Conservation (phyloP, 2,329 filamentous ascomycete genomes). For the Cladosporium oxysporum region DNA sequence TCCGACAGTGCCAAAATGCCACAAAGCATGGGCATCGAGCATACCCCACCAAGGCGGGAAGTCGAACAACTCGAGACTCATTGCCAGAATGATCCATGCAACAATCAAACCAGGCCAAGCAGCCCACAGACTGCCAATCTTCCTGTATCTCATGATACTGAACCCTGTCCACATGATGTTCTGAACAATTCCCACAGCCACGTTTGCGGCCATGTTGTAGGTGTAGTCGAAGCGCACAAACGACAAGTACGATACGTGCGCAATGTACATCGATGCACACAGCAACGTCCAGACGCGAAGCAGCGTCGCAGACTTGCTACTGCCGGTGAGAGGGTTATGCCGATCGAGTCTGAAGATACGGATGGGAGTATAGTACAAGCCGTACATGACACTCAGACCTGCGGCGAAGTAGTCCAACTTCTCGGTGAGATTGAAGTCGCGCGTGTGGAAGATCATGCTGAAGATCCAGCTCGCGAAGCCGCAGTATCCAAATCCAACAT, state of each 20-base stretch:
- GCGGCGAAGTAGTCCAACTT: slow-evolving; percentile 96
- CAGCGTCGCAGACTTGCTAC: slow-evolving; percentile 43
- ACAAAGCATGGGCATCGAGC: slow-evolving; percentile 91
- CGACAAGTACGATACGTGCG: slow-evolving; percentile 81
- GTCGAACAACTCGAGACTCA: slow-evolving; percentile 94
- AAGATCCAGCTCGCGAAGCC: slow-evolving; percentile 83
- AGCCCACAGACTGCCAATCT: slow-evolving; percentile 74
- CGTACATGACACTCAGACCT: slow-evolving; percentile 86
- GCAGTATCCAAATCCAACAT: slow-evolving; percentile 75
- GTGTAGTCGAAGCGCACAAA: slow-evolving; percentile 90
- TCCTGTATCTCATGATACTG: slow-evolving; percentile 71
- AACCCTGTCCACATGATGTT: slow-evolving; percentile 87
- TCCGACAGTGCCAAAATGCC: slow-evolving; percentile 90
- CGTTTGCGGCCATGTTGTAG: slow-evolving; percentile 97
- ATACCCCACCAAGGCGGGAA: slow-evolving; percentile 82
- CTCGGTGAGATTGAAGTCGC: slow-evolving; percentile 84
- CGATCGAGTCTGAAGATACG: slow-evolving; percentile 81
- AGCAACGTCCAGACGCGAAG: slow-evolving; percentile 74
- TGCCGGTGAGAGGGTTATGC: slow-evolving; percentile 35
- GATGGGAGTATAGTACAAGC: slow-evolving; percentile 81
- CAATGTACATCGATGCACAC: slow-evolving; percentile 69
- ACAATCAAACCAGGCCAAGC: slow-evolving; percentile 89
- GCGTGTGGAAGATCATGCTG: slow-evolving; percentile 87
- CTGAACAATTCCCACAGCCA: slow-evolving; percentile 74
- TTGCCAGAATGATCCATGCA: slow-evolving; percentile 85